Evolutionary conservation across 2,329 filamentous ascomycete species (phyloP).

Genomic region (Pseudophaeomoniella oleicola): DNA sequence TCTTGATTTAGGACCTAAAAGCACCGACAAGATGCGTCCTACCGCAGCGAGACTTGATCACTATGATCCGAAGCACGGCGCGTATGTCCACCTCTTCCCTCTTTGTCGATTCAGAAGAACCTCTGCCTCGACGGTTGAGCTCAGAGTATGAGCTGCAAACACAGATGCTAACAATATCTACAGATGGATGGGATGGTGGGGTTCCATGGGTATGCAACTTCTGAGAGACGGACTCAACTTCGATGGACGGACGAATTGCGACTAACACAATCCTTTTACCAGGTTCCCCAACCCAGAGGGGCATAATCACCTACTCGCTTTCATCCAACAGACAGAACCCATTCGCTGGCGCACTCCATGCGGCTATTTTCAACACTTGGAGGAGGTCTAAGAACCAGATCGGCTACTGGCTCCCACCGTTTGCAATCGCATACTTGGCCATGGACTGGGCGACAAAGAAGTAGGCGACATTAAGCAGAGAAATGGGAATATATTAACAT

Average conservation of each 20-base stretch:
- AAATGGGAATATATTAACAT: constrained; percentile 1
- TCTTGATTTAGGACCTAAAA: background rate
- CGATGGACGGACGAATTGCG: background rate
- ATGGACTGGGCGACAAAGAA: constrained; percentile 86
- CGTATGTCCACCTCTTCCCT: constrained; percentile 18
- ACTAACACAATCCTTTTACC: constrained; percentile 1
- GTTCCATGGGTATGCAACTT: constrained; percentile 53
- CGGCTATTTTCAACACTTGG: constrained; percentile 91
- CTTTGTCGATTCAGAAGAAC: too few species aligned
- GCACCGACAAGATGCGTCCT: constrained; percentile 8
- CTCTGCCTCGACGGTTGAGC: too few species aligned
- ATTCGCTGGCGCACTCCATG: constrained; percentile 60
- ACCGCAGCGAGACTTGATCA: constrained; percentile 10
- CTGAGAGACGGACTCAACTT: constrained; percentile 1
- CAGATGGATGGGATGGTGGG: constrained; percentile 65
- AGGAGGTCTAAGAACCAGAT: constrained; percentile 75
- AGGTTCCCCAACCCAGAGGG: constrained; percentile 42
- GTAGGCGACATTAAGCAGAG: constrained; percentile 38
- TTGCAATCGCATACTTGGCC: constrained; percentile 62
- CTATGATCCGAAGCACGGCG: constrained; percentile 27
- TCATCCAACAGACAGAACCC: constrained; percentile 81
- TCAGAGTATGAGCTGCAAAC: too few species aligned
- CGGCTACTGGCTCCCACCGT: constrained; percentile 72
- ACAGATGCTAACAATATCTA: constrained; percentile 3
- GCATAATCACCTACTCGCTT: constrained; percentile 56